Conservation (phyloP, 1,284 basidiomycete species). For the Cerioporus squamosus region DNA sequence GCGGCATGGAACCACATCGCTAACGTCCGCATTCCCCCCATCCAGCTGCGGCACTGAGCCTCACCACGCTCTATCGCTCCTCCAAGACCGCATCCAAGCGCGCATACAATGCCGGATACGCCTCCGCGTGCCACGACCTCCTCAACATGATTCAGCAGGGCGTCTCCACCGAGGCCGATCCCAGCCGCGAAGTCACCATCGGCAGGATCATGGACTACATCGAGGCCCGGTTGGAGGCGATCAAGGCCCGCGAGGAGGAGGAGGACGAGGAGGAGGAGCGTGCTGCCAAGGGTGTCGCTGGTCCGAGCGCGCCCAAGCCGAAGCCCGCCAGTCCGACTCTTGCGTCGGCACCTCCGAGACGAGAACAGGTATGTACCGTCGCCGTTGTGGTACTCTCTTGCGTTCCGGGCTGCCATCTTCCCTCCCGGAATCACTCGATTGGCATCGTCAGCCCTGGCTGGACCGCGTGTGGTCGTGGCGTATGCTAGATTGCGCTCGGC, state of each 20-base stretch:
- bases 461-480: no score
- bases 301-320: constrained; percentile 15
- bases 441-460: no score
- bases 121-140: constrained; percentile 75
- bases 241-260: constrained; percentile 71
- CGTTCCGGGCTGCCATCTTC: background rate
- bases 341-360: constrained; percentile 2
- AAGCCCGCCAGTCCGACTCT: constrained; percentile 17
- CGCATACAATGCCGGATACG: constrained; percentile 78
- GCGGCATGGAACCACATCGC: background rate
- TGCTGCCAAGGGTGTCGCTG: constrained; percentile 22
- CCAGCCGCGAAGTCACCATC: constrained; percentile 57
- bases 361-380: constrained; percentile 13
- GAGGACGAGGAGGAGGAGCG: constrained; percentile 77
- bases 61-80: constrained; percentile 81
- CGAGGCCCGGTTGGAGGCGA: constrained; percentile 62
- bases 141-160: constrained; percentile 81
- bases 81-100: constrained; percentile 74
- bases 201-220: constrained; percentile 81
- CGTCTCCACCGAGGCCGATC: constrained; percentile 48
- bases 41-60: constrained; percentile 75
- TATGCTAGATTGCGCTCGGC: no score
- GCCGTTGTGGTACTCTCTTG: no score
- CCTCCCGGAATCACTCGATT: no score
- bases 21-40: background rate